Base-by-base conservation (phyloP, 345 rosid species). In the Crucihimalaya himalaica region DNA sequence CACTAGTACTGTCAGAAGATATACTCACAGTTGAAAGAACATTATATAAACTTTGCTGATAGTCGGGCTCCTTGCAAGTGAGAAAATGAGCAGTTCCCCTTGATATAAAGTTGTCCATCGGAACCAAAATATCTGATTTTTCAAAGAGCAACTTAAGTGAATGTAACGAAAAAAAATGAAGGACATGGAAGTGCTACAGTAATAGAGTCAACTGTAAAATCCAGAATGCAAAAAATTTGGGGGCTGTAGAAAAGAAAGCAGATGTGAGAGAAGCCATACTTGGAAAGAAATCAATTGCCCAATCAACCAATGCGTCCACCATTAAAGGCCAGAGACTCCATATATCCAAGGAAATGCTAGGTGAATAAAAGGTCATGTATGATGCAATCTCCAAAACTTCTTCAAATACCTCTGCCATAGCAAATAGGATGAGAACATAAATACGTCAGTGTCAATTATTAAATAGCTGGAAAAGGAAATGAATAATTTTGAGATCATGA, bases 261-360 rank as follows among this genome's bases (percentile, higher is more conserved):
- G 11, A 55, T 32, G 63, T 19, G 46, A 46, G 63, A 68, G 54
- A 63, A 79, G 50, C 46, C 73, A 70, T 79, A 79, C 99, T 96
- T 58, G 97, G 83, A 83, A 96, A 96, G 88, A 85, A 96, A 78
- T 96, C 99, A 43, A 96, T 89, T 35, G 97, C 99, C 99, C 99
- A 96, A 70, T 92, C 98, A 43, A 85, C 88, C 76, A 96, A 76
- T 58, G 98, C 98, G 61, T 90, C 97, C 80, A 86, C 83, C 96
- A 96, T 86, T 82, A 96, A 80, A 28, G 98, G 97, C 99, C 99
- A 96, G 42, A 96, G 96, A 78, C 87, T 89, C 99, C 99, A 96
- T 96, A 96, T 90, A 31, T 87, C 96, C 79, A 86, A 55, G 37
- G 99, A 90, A 83, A 96, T 92, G 37, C 84, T 86, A 19, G 99